phyloP scores from a whole-genome alignment of 192 early-diverging fungal species.

The Coemansia sp. region DNA sequence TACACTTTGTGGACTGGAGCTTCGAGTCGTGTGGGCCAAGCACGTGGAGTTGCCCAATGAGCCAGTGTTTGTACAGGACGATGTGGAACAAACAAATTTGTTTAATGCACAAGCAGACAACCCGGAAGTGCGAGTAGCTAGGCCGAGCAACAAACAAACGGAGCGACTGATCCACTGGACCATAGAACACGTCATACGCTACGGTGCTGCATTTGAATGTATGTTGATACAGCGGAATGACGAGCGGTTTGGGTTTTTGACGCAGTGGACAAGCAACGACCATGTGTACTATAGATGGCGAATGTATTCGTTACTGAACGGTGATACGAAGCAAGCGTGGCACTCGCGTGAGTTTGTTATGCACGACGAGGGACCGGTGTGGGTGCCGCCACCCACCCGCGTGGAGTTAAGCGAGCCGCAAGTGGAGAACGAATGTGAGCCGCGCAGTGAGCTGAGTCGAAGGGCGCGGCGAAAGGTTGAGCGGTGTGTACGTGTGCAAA shows the following conservation, averaged over 20 bases:
- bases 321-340: constrained; percentile 75
- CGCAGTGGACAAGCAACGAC: constrained; percentile 68
- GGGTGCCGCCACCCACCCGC: constrained; percentile 82
- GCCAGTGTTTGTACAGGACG: constrained; percentile 60
- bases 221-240: constrained; percentile 68
- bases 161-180: constrained; percentile 78
- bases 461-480: constrained; percentile 28
- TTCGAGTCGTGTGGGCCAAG: constrained; percentile 85
- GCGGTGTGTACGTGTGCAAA: constrained; percentile 25
- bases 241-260: constrained; percentile 70
- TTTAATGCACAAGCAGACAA: constrained; percentile 27
- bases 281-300: constrained; percentile 93
- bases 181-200: constrained; percentile 72
- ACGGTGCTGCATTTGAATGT: constrained; percentile 76
- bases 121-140: constrained; percentile 64
- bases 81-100: constrained; percentile 14
- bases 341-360: constrained; percentile 78
- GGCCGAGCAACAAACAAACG: constrained; percentile 59
- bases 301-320: constrained; percentile 83
- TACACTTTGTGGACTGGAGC: constrained; percentile 7
- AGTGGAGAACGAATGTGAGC: neutral
- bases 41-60: constrained; percentile 68
- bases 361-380: constrained; percentile 77
- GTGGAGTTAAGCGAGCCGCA: neutral
- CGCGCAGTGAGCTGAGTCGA: constrained; percentile 20